phyloP scores from a whole-genome alignment of 2,329 filamentous ascomycete genomes.

The Phaeomoniella chlamydospora region DNA sequence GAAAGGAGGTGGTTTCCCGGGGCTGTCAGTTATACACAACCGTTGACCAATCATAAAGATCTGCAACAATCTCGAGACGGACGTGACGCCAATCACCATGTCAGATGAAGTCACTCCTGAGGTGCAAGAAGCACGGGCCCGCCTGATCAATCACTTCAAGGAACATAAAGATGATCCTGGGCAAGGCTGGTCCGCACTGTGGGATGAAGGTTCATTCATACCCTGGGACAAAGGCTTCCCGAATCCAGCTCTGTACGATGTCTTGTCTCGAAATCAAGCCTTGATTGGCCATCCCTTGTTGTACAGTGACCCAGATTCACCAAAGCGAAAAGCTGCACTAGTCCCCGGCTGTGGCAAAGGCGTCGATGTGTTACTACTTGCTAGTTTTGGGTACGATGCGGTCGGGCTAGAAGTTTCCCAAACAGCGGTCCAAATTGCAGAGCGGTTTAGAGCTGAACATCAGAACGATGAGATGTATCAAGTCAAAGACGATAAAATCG shows the following conservation, averaged over 20 bases:
- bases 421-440: constrained; percentile 26
- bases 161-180: constrained; percentile 25
- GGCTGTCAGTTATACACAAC: too few species aligned
- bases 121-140: constrained; percentile 7
- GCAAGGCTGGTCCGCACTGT: constrained; percentile 40
- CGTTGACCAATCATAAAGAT: too few species aligned
- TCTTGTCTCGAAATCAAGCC: constrained; percentile 24
- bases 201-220: constrained; percentile 35
- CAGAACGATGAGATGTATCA: constrained; percentile 19
- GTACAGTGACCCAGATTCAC: constrained; percentile 20
- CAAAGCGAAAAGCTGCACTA: constrained; percentile 40
- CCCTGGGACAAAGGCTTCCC: constrained; percentile 46
- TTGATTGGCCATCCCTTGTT: constrained; percentile 21
- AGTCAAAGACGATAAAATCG: constrained; percentile 17
- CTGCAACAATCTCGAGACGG: too few species aligned
- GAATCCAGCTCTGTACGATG: constrained; percentile 44
- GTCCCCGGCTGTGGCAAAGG: constrained; percentile 74
- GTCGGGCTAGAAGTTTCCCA: constrained; percentile 57
- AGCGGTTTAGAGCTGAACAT: constrained; percentile 17
- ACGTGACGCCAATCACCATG: too few species aligned
- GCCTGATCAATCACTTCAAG: constrained; percentile 21
- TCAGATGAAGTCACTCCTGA: neutral
- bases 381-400: constrained; percentile 61
- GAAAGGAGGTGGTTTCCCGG: too few species aligned
- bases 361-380: constrained; percentile 65